A percentile compares a stretch with the other conserved stretches of the same genome.
Conservation (phyloP, 2,329 filamentous ascomycete genomes). For the Akanthomyces muscarius region DNA sequence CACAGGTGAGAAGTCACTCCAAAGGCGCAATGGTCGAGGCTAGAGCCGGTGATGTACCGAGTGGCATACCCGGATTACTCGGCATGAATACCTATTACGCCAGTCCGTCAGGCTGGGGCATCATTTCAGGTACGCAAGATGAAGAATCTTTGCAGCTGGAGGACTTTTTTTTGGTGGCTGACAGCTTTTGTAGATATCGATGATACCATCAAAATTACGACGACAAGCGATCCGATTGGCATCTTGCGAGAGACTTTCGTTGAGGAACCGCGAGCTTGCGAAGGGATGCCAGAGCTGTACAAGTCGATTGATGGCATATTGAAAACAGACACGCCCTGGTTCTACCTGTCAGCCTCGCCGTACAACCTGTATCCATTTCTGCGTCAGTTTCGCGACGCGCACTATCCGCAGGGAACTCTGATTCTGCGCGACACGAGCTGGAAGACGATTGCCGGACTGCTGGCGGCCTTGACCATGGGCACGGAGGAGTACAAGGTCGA, state of each 20-base stretch:
- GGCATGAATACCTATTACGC: slow-evolving; percentile 71
- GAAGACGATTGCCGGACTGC: slow-evolving; percentile 76
- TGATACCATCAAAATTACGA: slow-evolving; percentile 85
- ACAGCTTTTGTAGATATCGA: slow-evolving; percentile 64
- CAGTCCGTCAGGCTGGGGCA: slow-evolving; percentile 72
- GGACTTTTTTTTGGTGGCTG: slow-evolving; percentile 17
- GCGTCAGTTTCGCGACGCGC: slow-evolving; percentile 62
- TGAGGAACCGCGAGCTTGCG: slow-evolving; percentile 64
- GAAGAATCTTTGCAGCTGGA: neutral
- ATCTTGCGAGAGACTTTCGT: slow-evolving; percentile 83
- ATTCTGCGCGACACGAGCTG: slow-evolving; percentile 81
- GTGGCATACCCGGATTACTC: slow-evolving; percentile 50
- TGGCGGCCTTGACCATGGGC: slow-evolving; percentile 73
- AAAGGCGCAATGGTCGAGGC: slow-evolving; percentile 46
- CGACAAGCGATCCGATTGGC: slow-evolving; percentile 73
- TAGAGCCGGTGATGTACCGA: slow-evolving; percentile 44
- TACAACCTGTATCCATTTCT: slow-evolving; percentile 94
- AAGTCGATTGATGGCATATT: slow-evolving; percentile 74
- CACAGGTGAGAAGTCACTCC: slow-evolving; percentile 45
- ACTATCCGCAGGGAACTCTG: slow-evolving; percentile 75
- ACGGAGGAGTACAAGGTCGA: slow-evolving; percentile 84
- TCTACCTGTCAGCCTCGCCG: slow-evolving; percentile 89
- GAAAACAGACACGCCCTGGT: slow-evolving; percentile 69
- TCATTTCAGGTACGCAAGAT: slow-evolving; percentile 62
- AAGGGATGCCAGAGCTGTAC: slow-evolving; percentile 72